phyloP scores from a whole-genome alignment of 169 alveolate genomes.

The Eimeria falciformis region DNA sequence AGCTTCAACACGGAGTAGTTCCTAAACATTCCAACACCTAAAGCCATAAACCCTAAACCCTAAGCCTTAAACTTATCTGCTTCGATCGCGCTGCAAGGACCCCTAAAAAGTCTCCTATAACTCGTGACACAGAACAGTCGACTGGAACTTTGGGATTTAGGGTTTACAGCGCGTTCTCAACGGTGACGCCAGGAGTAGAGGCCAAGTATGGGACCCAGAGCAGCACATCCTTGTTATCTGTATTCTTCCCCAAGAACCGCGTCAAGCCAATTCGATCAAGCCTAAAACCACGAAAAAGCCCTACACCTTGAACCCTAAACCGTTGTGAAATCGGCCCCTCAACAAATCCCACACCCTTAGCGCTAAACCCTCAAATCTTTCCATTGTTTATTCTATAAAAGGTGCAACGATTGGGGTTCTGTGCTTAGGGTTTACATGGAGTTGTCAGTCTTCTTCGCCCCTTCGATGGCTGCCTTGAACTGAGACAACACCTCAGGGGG shows the following conservation, averaged over 20 bases:
- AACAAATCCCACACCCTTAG: background rate
- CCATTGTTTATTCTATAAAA: background rate
- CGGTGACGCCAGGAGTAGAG: background rate
- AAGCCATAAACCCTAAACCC: background rate
- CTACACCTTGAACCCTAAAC: background rate
- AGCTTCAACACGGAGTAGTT: background rate
- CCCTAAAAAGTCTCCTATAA: background rate
- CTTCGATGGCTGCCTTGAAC: background rate
- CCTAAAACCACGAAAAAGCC: background rate
- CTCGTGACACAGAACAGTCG: background rate
- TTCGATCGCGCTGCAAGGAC: background rate
- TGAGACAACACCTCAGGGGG: background rate
- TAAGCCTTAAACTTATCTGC: background rate
- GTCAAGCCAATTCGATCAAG: background rate
- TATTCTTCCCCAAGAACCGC: background rate
- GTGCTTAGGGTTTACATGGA: background rate
- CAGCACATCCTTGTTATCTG: background rate
- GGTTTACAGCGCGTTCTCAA: background rate
- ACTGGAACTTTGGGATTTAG: background rate
- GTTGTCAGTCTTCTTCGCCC: background rate
- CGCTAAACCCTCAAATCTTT: background rate
- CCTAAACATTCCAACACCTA: background rate
- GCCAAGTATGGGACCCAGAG: background rate
- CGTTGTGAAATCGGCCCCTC: background rate
- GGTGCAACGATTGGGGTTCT: background rate